Evolutionary conservation across 2,329 filamentous ascomycete species (phyloP).

Genomic region (Macrophomina pseudophaseolina): DNA sequence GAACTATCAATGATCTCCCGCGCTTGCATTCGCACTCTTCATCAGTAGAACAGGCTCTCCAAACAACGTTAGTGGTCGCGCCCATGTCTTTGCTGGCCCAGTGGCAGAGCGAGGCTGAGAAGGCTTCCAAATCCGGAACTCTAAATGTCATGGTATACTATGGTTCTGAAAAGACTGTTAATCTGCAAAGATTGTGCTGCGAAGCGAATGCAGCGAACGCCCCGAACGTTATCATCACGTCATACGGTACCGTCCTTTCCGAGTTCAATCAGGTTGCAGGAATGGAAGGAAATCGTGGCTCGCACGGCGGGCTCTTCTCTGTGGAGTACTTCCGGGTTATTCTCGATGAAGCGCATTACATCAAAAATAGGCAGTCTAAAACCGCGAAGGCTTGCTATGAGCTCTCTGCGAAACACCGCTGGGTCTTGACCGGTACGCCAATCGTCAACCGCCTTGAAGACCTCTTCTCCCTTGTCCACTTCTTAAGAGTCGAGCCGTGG

Average conservation of each 20-base stretch:
- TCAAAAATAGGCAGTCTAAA: constrained; percentile 87
- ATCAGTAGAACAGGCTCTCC: constrained; percentile 71
- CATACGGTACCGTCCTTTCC: constrained; percentile 88
- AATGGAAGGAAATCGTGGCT: constrained; percentile 68
- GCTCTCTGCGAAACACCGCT: constrained; percentile 81
- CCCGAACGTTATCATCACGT: constrained; percentile 91
- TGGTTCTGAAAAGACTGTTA: constrained; percentile 78
- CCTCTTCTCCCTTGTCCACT: constrained; percentile 89
- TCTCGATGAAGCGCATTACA: constrained; percentile 91
- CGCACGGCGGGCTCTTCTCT: constrained; percentile 77
- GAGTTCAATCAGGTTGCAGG: constrained; percentile 79
- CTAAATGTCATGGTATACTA: constrained; percentile 91
- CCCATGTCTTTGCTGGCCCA: constrained; percentile 96
- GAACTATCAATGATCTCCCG: constrained; percentile 65
- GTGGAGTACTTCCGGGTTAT: constrained; percentile 95
- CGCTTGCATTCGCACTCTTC: constrained; percentile 64
- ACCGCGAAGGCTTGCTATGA: constrained; percentile 96
- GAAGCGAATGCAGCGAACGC: constrained; percentile 74
- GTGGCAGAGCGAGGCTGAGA: constrained; percentile 94
- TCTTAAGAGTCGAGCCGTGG: constrained; percentile 95
- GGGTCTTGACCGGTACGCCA: constrained; percentile 92
- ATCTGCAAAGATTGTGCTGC: constrained; percentile 80
- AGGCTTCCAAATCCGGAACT: constrained; percentile 82
- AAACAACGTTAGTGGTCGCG: constrained; percentile 92
- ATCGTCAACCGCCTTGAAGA: constrained; percentile 97